Conservation (phyloP, 2,329 filamentous ascomycete species). For the Colletotrichum lini region DNA sequence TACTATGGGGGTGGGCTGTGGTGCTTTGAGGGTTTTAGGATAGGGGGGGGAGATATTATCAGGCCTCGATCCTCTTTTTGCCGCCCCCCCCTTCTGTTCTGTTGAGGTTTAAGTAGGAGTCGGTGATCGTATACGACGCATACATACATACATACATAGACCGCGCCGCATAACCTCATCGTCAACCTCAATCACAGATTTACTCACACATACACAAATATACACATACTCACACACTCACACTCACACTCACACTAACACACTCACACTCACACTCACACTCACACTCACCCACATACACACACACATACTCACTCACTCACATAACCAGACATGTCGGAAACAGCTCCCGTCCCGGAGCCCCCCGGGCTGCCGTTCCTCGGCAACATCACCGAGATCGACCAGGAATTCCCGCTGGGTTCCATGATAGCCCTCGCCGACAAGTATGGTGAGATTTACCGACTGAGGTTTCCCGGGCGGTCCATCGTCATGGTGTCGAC, state of each 20-base stretch:
- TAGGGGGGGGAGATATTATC: constrained; percentile 18
- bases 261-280: background rate
- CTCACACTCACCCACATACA: background rate
- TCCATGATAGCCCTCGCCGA: constrained; percentile 72
- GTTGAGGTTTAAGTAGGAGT: background rate
- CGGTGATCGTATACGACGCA: background rate
- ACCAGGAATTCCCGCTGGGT: constrained; percentile 68
- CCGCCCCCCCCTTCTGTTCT: background rate
- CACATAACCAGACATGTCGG: constrained; percentile 20
- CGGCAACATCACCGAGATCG: constrained; percentile 76
- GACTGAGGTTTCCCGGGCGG: constrained; percentile 65
- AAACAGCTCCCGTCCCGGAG: constrained; percentile 47
- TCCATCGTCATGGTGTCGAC: constrained; percentile 66
- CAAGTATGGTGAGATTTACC: constrained; percentile 73
- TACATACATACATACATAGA: too few relatives aligned
- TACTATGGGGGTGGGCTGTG: too few relatives aligned
- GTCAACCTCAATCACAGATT: too few relatives aligned
- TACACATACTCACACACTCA: too few relatives aligned
- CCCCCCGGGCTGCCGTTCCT: constrained; percentile 75
- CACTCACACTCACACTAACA: too few relatives aligned
- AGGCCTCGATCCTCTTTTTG: constrained; percentile 5
- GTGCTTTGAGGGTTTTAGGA: too few relatives aligned
- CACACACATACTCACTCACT: too few relatives aligned
- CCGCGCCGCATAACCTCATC: too few relatives aligned
- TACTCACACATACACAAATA: background rate